Evolutionary conservation across 768 basidiomycete genomes (phyloP), one percentile per base, ranked within the genome.

Genomic region (Podaxis sp.): DNA sequence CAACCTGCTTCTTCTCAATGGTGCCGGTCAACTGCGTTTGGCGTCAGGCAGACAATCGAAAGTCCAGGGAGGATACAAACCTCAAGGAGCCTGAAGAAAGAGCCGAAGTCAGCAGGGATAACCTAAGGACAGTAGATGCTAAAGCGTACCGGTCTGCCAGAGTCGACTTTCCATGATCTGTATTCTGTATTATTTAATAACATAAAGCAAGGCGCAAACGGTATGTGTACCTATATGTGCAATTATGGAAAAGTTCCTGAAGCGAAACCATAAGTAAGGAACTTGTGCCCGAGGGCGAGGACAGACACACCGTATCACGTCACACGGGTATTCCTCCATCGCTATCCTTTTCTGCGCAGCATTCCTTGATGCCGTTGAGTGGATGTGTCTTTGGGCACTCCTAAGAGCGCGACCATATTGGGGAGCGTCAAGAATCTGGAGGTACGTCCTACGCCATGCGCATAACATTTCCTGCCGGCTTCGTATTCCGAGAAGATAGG

Each of bases 141-240:
- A 22, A 50, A 59, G 77, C 84, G 59, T 68, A 88, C 85, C 94
- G 80, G 70, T 97, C 96, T 5, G 94, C 93, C 61, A 97, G 79
- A 3, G 94, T 97, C 3, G 93, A 95, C 80, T 98, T 98, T 57
- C 96, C 96, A 74, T 97, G 96, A 74, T 97, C 91, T 90, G 4
- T 64, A 56, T 37, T 36, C 27, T 40, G 22, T 53, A 15, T 41
- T 37, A 49, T 58, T 61, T 19, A 65, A 61, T n/a, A 55, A 11
- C 19, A 55, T 17, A 19, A 29, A 17, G 25, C 12, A 12, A 9
- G 22, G 43, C 7, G 49, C 2, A 17, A n/a, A 27, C 13, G 7
- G 46, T 11, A 46, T 47, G 27, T 11, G 46, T 63, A 88, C 94
- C 94, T 67, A 97, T 97, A 73, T 98, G 96, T 1, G 95, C 95